Evolutionary conservation across 805 yeast species (phyloP).

Genomic region (Ogataea nitratoaversa): DNA sequence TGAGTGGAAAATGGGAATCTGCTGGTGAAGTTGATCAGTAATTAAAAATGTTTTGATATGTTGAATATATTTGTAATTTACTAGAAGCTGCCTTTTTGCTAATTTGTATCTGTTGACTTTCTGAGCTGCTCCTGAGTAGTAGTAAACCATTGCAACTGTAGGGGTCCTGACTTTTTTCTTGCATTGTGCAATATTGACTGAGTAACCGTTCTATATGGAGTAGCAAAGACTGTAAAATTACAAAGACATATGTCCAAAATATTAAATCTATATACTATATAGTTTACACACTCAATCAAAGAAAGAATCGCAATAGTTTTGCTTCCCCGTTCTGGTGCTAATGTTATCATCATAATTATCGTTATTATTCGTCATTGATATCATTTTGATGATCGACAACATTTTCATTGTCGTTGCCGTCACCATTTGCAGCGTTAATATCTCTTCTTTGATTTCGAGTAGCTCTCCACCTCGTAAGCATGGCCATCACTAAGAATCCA

Average conservation of each 20-base stretch:
- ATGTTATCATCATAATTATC: not conserved
- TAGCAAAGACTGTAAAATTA: too few species aligned
- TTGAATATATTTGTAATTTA: not conserved
- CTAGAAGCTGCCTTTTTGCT: not conserved
- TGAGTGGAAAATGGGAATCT: constrained; percentile 91
- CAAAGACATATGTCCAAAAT: not conserved
- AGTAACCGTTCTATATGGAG: too few species aligned
- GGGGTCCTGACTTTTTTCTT: too few species aligned
- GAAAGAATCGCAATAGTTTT: too few species aligned
- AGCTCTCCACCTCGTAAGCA: constrained; percentile 18
- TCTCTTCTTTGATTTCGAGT: constrained; percentile 11
- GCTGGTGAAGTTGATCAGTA: constrained; percentile 95
- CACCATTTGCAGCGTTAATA: constrained; percentile 3
- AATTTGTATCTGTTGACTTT: not conserved
- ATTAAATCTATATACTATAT: not conserved
- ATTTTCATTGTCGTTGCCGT: constrained; percentile 2
- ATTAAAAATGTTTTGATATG: not conserved
- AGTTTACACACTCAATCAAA: too few species aligned
- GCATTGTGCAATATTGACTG: too few species aligned
- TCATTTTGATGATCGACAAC: too few species aligned
- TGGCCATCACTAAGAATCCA: constrained; percentile 10
- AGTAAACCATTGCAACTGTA: too few species aligned
- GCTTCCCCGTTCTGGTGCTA: not conserved
- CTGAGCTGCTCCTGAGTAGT: too few species aligned
- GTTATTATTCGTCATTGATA: too few species aligned